phyloP scores from a whole-genome alignment of 257 asterid species.

The Solanum chilense region DNA sequence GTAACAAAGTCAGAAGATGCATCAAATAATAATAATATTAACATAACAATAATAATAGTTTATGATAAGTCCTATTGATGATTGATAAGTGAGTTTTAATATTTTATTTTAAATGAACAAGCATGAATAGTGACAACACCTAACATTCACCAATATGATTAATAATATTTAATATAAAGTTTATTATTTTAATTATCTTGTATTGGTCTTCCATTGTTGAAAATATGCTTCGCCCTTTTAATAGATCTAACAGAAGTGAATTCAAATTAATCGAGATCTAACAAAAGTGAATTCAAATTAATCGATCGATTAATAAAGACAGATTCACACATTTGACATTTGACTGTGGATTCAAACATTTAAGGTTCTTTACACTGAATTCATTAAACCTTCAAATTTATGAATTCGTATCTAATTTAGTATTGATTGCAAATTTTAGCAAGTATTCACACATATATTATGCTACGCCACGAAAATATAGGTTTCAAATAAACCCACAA shows the following conservation, averaged over 20 bases:
- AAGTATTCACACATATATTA: background rate
- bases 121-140: background rate
- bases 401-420: background rate
- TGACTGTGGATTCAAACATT: background rate
- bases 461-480: background rate
- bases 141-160: background rate
- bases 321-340: background rate
- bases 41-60: background rate
- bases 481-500: background rate
- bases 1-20: background rate
- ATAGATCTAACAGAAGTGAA: too few relatives aligned
- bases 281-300: background rate
- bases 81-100: background rate
- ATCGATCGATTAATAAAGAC: background rate
- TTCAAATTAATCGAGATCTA: background rate
- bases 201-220: background rate
- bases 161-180: background rate
- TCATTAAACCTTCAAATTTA: too few relatives aligned
- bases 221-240: too few relatives aligned
- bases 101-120: background rate
- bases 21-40: background rate
- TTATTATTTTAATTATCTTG: background rate
- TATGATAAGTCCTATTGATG: background rate
- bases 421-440: too few relatives aligned
- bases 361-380: background rate